Base-by-base conservation (phyloP, 352 stramenopile species). In the Phytopythium oedochilum region DNA sequence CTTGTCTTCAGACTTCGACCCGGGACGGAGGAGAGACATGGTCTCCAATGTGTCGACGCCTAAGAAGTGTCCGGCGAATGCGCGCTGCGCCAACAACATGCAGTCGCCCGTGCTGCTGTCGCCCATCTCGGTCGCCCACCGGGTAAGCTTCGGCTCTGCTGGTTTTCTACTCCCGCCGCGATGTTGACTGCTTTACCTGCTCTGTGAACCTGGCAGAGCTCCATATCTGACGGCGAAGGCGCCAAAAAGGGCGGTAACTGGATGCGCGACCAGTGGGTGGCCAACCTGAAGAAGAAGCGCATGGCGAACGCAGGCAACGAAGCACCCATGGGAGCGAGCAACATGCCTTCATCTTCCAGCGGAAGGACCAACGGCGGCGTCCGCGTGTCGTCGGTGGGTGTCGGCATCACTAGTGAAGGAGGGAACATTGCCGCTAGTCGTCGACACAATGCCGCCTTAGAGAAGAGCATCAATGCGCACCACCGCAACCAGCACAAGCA, bases 241-340 rank as follows among this genome's bases (percentile, higher is more conserved):
- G 5, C 29, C 26, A 71, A 69, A 52, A 64, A 68, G 22, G 53
- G 66, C 47, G 60, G 61, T 51, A 93, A 93, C 66, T 81, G 71
- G 50, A 74, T 93, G 64, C 77, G 83, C 20, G 77, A 89, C 32
- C 80, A 93, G 58, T 93, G 83, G 83, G 69, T 93, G n/a, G 83
- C 83, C 10, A 93, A 92, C 53, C 64, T 93, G 42, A 85, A 83
- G 64, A 93, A 90, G 62, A 90, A 88, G 53, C 70, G 69, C 22
- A 70, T 85, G 57, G 70, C 59, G 4, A 65, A 62, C 26, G 72
- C 57, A 18, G 62, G 56, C 59, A 63, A 36, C 28, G 44, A 26
- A 23, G 28, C n/a, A 26, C 1, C 54, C 15, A 70, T 49, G 9
- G 55, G 59, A 1, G 59, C 18, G 26, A 54, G 55, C 7, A 63